Percentiles rank a stretch among this genome's conserved stretches.
These are phyloP conservation scores for Penicillium riverlandense DNA, from an alignment of 495 filamentous ascomycete species.

Conservation along the genomic window DNA sequence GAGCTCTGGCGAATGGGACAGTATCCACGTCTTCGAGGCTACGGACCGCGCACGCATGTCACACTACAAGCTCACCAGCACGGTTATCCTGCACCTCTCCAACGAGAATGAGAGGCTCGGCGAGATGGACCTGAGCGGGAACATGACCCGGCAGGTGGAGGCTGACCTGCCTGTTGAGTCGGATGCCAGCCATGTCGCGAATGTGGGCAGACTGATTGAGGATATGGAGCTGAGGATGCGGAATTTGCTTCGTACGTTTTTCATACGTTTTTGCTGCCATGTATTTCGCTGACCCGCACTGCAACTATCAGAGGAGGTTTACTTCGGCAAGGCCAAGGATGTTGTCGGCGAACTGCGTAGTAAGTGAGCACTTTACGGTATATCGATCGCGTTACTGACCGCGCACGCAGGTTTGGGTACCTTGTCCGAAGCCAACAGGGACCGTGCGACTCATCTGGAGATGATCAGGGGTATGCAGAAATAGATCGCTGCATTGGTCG, in stretches of 20 bases:
- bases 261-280: not conserved
- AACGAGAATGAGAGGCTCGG: constrained; percentile 66
- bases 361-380: constrained; percentile 27
- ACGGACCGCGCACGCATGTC: constrained; percentile 82
- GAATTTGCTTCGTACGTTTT: constrained; percentile 70
- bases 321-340: constrained; percentile 99
- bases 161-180: constrained; percentile 80
- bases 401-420: constrained; percentile 53
- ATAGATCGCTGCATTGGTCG: constrained; percentile 14
- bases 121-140: constrained; percentile 87
- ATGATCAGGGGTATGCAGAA: constrained; percentile 59
- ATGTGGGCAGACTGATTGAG: constrained; percentile 91
- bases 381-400: not conserved
- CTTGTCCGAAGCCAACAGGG: constrained; percentile 78
- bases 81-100: constrained; percentile 85
- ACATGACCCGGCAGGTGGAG: constrained; percentile 96
- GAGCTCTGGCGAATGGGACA: constrained; percentile 87
- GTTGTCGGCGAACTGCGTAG: constrained; percentile 96
- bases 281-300: constrained; percentile 4
- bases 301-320: constrained; percentile 70
- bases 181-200: constrained; percentile 90
- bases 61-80: constrained; percentile 96
- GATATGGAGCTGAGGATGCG: constrained; percentile 99
- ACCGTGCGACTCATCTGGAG: constrained; percentile 81
- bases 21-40: constrained; percentile 97